These are phyloP conservation scores for Boletus sp. DNA, from an alignment of 768 basidiomycete genomes.

Conservation along the genomic window DNA sequence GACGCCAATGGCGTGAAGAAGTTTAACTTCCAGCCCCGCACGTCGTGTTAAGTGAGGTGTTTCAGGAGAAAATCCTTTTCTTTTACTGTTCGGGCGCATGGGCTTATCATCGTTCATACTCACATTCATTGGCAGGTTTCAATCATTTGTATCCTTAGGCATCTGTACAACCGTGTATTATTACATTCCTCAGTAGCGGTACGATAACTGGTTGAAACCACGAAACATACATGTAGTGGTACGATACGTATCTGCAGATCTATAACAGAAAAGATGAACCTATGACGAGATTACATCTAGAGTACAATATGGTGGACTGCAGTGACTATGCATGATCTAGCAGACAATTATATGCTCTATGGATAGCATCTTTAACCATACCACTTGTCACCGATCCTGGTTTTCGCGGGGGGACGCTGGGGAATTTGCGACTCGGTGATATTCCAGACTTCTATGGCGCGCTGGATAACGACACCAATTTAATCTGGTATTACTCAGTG, in stretches of 20 bases:
- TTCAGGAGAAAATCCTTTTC: background rate
- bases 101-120: background rate
- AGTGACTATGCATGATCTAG: background rate
- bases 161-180: background rate
- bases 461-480: constrained; percentile 39
- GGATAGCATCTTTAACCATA: constrained; percentile 45
- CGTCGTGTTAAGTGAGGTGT: constrained; percentile 44
- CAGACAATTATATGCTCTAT: background rate
- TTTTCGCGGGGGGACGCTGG: constrained; percentile 57
- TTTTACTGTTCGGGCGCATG: background rate
- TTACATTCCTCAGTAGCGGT: background rate
- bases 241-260: background rate
- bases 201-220: background rate
- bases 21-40: constrained; percentile 63
- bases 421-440: constrained; percentile 78
- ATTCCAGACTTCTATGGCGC: constrained; percentile 82
- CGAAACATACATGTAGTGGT: background rate
- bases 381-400: constrained; percentile 64
- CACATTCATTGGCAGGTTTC: background rate
- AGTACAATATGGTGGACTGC: constrained; percentile 17
- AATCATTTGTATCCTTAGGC: constrained; percentile 4
- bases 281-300: constrained; percentile 9
- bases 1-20: constrained; percentile 46
- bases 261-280: background rate
- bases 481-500: background rate